phyloP scores from a whole-genome alignment of 345 rosid species.

The Gossypioides kirkii region DNA sequence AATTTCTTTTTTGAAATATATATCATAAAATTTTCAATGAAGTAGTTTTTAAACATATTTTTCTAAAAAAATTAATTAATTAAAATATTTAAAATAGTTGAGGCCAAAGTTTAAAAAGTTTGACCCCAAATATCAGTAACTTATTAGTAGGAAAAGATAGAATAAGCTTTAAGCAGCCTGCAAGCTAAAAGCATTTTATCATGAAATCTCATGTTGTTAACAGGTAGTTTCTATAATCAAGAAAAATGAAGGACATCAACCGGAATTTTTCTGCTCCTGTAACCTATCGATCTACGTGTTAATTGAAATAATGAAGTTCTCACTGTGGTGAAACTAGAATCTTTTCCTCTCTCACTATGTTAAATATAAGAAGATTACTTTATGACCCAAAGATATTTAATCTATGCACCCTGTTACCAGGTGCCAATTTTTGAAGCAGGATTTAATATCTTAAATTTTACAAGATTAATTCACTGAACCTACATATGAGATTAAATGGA shows the following conservation, averaged over 20 bases:
- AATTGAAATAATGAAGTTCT: neutral
- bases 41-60: too few relatives aligned
- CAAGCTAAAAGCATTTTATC: neutral
- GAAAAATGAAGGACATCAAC: neutral
- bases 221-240: neutral
- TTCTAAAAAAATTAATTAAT: too few relatives aligned
- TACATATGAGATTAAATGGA: constrained; percentile 32
- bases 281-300: neutral
- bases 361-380: neutral
- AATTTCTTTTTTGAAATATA: too few relatives aligned
- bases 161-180: neutral
- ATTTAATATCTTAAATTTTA: constrained; percentile 18
- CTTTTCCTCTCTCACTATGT: neutral
- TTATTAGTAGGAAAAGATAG: neutral
- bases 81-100: too few relatives aligned
- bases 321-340: neutral
- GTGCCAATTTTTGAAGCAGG: constrained; percentile 11
- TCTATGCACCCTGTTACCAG: neutral
- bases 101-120: too few relatives aligned
- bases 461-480: constrained; percentile 26
- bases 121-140: neutral
- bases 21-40: too few relatives aligned
- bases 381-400: neutral
- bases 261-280: neutral
- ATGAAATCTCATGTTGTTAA: neutral